A percentile compares a stretch with the other conserved stretches of the same genome.
Evolutionary conservation across 148 eudicot genomes (phyloP).

Genomic region (Euryodendron excelsum): DNA sequence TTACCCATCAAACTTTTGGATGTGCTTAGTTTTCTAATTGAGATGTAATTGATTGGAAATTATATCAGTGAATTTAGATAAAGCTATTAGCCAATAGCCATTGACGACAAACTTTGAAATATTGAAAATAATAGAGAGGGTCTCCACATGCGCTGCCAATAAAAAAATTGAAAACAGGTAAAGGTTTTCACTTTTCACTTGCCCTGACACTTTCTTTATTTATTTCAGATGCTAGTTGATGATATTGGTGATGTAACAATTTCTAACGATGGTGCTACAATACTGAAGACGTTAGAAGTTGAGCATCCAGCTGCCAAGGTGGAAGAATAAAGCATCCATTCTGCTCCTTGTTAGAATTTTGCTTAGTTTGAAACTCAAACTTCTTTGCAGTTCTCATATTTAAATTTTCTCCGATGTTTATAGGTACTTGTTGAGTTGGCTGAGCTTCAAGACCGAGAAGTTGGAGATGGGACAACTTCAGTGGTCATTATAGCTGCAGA

Average conservation of each 20-base stretch:
- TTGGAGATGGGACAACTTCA: slow-evolving; percentile 99
- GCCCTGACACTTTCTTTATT: not conserved
- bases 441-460: slow-evolving; percentile 97
- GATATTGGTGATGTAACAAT: slow-evolving; percentile 95
- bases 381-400: not conserved
- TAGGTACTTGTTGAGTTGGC: slow-evolving; percentile 98
- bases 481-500: slow-evolving; percentile 98
- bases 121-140: not conserved
- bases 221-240: slow-evolving; percentile 79
- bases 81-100: no score
- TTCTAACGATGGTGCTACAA: slow-evolving; percentile 95
- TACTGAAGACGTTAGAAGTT: slow-evolving; percentile 93
- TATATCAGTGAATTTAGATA: not conserved
- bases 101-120: not conserved
- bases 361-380: not conserved
- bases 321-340: not conserved
- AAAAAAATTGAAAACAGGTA: not conserved
- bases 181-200: not conserved
- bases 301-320: slow-evolving; percentile 99
- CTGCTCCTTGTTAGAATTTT: not conserved
- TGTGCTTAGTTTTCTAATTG: no score
- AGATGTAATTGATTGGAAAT: not conserved
- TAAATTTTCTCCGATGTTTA: not conserved
- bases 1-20: no score
- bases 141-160: no score